phyloP scores from a whole-genome alignment of 345 rosid genomes.

The Isatis tinctoria region DNA sequence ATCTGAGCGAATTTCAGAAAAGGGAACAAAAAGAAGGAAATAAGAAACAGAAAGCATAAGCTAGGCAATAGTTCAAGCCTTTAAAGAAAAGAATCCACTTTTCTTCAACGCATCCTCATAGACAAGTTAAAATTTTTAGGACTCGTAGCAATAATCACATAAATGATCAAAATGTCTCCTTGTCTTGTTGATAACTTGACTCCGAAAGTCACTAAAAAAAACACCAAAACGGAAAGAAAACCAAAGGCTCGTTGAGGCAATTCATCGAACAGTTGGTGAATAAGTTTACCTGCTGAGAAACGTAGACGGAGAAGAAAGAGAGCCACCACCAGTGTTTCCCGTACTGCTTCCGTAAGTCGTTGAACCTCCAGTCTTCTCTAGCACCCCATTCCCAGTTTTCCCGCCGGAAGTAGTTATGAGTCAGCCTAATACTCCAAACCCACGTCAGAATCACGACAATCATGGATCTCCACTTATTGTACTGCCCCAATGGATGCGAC shows the following conservation, averaged over 20 bases:
- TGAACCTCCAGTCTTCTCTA: constrained; percentile 95
- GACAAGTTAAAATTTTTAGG: not conserved
- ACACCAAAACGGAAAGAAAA: not conserved
- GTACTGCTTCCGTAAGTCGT: constrained; percentile 70
- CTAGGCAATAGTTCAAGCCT: not conserved
- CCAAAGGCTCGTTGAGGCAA: constrained; percentile 34
- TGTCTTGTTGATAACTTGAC: not conserved
- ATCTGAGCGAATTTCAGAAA: constrained; percentile 45
- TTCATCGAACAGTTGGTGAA: constrained; percentile 36
- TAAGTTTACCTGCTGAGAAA: constrained; percentile 74
- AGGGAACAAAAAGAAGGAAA: not conserved
- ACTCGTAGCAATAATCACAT: not conserved
- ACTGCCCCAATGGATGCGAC: constrained; percentile 61
- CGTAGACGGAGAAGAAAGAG: constrained; percentile 80
- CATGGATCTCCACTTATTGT: constrained; percentile 62
- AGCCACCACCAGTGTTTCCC: constrained; percentile 96
- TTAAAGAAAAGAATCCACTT: not conserved
- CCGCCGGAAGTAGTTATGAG: constrained; percentile 87
- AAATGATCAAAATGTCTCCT: not conserved
- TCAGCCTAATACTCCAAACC: constrained; percentile 81
- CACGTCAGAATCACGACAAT: constrained; percentile 57
- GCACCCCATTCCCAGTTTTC: constrained; percentile 98
- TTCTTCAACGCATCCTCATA: not conserved
- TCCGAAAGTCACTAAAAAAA: not conserved
- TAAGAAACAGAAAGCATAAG: constrained; percentile 9